phyloP scores from a whole-genome alignment of 1,139 yeast species.

The Pichia sp. region DNA sequence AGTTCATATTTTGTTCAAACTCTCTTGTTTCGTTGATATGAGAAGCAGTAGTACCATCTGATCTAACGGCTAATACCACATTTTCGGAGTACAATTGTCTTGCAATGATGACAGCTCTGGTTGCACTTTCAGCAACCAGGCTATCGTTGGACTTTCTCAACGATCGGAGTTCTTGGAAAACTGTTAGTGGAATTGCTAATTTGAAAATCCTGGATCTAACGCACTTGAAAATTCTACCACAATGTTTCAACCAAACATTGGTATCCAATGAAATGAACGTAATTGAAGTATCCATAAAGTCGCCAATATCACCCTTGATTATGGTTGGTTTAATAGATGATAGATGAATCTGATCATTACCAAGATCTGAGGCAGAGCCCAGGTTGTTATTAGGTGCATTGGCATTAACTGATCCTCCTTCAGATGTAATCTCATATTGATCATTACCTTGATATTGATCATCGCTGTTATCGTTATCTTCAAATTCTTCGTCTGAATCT shows the following conservation, averaged over 20 bases:
- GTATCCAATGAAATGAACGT: constrained; percentile 67
- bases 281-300: constrained; percentile 42
- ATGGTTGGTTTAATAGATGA: constrained; percentile 3
- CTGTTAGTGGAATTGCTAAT: constrained; percentile 60
- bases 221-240: constrained; percentile 67
- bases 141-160: constrained; percentile 66
- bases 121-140: constrained; percentile 72
- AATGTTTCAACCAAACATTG: constrained; percentile 73
- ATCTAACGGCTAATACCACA: constrained; percentile 36
- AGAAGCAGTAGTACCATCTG: constrained; percentile 49
- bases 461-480: constrained; percentile 10
- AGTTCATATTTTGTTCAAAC: constrained; percentile 54
- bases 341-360: constrained; percentile 1
- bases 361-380: constrained; percentile 5
- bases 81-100: constrained; percentile 57
- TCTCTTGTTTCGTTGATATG: constrained; percentile 49
- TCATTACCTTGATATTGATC: constrained; percentile 3
- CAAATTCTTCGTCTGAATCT: constrained; percentile 13
- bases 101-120: constrained; percentile 66
- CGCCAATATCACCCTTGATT: constrained; percentile 25
- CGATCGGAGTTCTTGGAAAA: constrained; percentile 73
- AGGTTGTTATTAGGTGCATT: constrained; percentile 3
- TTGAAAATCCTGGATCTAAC: constrained; percentile 51
- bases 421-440: constrained; percentile 6
- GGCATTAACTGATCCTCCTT: constrained; percentile 10